Evolutionary conservation across 352 stramenopile genomes (phyloP).

Genomic region (Pythium phragmitis): DNA sequence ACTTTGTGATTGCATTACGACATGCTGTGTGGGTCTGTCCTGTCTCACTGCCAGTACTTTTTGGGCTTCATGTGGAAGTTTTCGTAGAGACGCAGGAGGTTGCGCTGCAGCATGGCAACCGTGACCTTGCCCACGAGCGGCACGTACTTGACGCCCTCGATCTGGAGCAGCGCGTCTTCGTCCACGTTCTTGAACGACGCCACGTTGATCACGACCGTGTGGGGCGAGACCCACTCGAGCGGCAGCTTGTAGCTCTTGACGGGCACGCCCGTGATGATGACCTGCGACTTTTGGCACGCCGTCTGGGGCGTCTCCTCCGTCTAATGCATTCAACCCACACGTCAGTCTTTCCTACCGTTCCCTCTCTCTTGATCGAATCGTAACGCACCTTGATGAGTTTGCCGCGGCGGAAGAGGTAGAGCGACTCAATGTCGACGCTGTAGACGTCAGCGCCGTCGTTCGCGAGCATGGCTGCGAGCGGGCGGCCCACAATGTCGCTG

Average conservation of each 20-base stretch:
- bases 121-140: slow-evolving; percentile 97
- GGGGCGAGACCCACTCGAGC: slow-evolving; percentile 88
- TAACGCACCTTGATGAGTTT: slow-evolving; percentile 69
- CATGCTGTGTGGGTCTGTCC: too few species aligned
- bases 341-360: neutral
- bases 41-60: slow-evolving; percentile 75
- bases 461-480: slow-evolving; percentile 94
- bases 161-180: slow-evolving; percentile 88
- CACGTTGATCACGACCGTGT: slow-evolving; percentile 96
- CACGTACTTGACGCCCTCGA: slow-evolving; percentile 93
- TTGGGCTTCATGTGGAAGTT: slow-evolving; percentile 93
- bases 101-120: slow-evolving; percentile 95
- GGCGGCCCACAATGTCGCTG: slow-evolving; percentile 95
- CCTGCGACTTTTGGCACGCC: slow-evolving; percentile 87
- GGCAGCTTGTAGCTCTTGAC: slow-evolving; percentile 93
- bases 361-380: neutral
- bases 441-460: slow-evolving; percentile 95
- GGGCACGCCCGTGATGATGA: slow-evolving; percentile 96
- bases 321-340: slow-evolving; percentile 12
- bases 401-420: slow-evolving; percentile 93
- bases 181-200: slow-evolving; percentile 96
- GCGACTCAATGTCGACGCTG: slow-evolving; percentile 95
- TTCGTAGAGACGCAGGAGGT: slow-evolving; percentile 95
- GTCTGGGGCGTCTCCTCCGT: slow-evolving; percentile 84
- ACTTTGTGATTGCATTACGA: too few species aligned